Evolutionary conservation across 352 stramenopile genomes (phyloP), one percentile per base, ranked within the genome.

Genomic region (Phytopythium cucurbitacearum): DNA sequence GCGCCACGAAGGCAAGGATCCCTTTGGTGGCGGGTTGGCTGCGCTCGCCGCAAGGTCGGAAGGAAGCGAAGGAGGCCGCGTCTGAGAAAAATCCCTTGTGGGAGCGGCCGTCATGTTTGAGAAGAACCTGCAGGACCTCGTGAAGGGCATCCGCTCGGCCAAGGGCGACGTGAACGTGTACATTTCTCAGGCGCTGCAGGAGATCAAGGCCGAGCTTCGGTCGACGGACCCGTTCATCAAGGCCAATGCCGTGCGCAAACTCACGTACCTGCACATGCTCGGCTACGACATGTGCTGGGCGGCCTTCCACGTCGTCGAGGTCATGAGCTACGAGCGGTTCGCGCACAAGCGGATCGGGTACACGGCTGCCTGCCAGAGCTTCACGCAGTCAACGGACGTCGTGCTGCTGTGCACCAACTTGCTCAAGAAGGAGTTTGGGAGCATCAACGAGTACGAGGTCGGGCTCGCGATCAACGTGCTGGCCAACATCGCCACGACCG

Each of bases 221-320:
- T 97, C 76, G 46, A 97, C 89, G 16, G 97, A 99, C 73, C 80
- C 90, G 51, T 98, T 98, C 59, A 67, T 98, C 50, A 99, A 99
- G 71, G 77, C 91, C 10, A 94, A 99, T 63, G 97, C 96, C 15
- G 81, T 99, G 43, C 90, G 96, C 58, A 99, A 99, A 69, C 76
- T 99, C 53, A 98, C 95, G 55, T 97, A 97, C 62, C 64, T 97
- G 53, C 93, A 99, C 74, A 99, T 99, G 95, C 87, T 99, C 62
- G 97, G 97, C 48, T 99, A 99, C 69, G 94, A 98, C 72, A 98
- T 99, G 89, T 94, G 71, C 51, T 99, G 96, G 95, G 95, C 97
- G 8, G 86, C 91, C 32, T 99, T 99, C 77, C 87, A 97, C 59
- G 87, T 98, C 39, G 96, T 99, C 40, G 97, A 99, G 65, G 96